A percentile compares a stretch with the other conserved stretches of the same genome.
Evolutionary conservation across 441 rosid genomes (phyloP).

Genomic region (Melianthus villosus): DNA sequence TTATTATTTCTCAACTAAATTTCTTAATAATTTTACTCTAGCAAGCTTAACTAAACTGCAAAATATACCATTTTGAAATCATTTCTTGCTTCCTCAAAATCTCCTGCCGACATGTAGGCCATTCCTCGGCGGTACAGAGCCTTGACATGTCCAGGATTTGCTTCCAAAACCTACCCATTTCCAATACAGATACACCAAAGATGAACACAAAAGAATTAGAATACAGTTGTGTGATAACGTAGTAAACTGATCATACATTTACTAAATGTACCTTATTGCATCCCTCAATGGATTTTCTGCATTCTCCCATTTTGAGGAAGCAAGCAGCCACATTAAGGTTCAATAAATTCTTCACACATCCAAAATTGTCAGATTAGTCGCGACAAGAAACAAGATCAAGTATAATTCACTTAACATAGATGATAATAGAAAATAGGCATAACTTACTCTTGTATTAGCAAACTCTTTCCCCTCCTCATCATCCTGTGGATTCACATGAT

Average conservation of each 20-base stretch:
- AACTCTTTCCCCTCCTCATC: slow-evolving; percentile 89
- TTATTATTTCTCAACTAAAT: too few species aligned
- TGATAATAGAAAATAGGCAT: too few species aligned
- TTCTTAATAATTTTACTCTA: too few species aligned
- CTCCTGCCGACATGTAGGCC: slow-evolving; percentile 73
- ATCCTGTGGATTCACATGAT: slow-evolving; percentile 95
- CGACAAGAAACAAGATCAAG: not conserved
- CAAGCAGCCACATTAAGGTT: slow-evolving; percentile 84
- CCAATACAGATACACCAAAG: not conserved
- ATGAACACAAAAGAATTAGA: not conserved
- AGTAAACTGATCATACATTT: slow-evolving; percentile 1
- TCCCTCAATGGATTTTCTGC: slow-evolving; percentile 66
- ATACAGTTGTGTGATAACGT: too few species aligned
- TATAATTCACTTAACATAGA: too few species aligned
- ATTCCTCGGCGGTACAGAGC: slow-evolving; percentile 92
- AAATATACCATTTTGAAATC: slow-evolving; percentile 60
- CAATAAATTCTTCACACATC: slow-evolving; percentile 41
- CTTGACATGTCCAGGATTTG: slow-evolving; percentile 68
- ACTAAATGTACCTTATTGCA: slow-evolving; percentile 58
- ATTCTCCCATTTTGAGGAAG: slow-evolving; percentile 75
- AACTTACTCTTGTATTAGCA: slow-evolving; percentile 44
- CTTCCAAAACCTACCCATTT: slow-evolving; percentile 55
- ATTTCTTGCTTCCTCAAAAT: slow-evolving; percentile 65
- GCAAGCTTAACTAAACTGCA: not conserved
- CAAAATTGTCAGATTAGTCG: not conserved